These are phyloP conservation scores for Metarhizium robertsii DNA, from an alignment of 2,329 filamentous ascomycete species.

Conservation along the genomic window DNA sequence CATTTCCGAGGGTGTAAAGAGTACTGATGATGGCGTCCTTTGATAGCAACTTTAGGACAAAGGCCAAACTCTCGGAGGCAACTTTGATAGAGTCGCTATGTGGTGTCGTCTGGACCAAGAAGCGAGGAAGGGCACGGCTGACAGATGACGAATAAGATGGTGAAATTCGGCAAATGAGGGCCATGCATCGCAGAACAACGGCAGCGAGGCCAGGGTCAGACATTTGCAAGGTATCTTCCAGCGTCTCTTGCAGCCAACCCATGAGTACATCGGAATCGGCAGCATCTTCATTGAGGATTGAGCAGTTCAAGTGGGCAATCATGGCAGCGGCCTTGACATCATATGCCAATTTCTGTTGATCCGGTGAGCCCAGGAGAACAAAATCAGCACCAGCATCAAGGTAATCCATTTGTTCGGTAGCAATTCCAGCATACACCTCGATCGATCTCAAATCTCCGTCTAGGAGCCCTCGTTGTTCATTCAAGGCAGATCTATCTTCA, in stretches of 20 bases:
- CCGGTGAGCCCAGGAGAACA: slow-evolving; percentile 66
- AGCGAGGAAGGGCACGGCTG: slow-evolving; percentile 70
- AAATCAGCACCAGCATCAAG: slow-evolving; percentile 89
- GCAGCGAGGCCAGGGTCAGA: slow-evolving; percentile 67
- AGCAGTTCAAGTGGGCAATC: slow-evolving; percentile 77
- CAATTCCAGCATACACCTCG: slow-evolving; percentile 59
- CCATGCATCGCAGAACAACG: slow-evolving; percentile 71
- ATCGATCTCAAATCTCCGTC: slow-evolving; percentile 48
- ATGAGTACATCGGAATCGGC: slow-evolving; percentile 73
- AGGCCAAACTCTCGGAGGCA: slow-evolving; percentile 77
- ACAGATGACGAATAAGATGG: slow-evolving; percentile 64
- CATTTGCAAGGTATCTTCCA: slow-evolving; percentile 75
- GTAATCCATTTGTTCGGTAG: slow-evolving; percentile 73
- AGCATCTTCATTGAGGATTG: slow-evolving; percentile 69
- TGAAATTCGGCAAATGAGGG: slow-evolving; percentile 68
- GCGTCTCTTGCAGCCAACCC: slow-evolving; percentile 74
- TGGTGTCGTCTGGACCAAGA: slow-evolving; percentile 77
- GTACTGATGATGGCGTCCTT: slow-evolving; percentile 93
- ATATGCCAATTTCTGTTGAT: slow-evolving; percentile 79
- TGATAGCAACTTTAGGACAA: slow-evolving; percentile 71
- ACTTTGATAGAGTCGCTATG: slow-evolving; percentile 60
- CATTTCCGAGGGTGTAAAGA: slow-evolving; percentile 91
- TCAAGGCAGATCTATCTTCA: slow-evolving; percentile 37
- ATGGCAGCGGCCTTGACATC: slow-evolving; percentile 77
- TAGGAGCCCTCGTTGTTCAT: slow-evolving; percentile 19